Conservation (phyloP, 768 basidiomycete species). For the Hericium erinaceus region DNA sequence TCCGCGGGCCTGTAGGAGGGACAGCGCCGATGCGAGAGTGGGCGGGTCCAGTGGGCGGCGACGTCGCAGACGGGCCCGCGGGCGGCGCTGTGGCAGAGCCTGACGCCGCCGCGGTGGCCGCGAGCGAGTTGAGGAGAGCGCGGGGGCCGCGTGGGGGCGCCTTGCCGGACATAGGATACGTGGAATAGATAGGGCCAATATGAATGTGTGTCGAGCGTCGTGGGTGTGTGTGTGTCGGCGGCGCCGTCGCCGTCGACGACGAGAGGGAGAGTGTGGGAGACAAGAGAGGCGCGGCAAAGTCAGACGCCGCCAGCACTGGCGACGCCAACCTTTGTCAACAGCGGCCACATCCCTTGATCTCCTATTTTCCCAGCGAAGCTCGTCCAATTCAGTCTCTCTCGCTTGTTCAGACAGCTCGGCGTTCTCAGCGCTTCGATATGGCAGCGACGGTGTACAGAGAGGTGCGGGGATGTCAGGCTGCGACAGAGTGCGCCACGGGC, state of each 20-base stretch:
- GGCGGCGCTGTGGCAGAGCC: constrained; percentile 11
- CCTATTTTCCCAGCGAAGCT: too few relatives aligned
- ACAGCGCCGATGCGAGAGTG: constrained; percentile 36
- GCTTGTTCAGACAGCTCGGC: too few relatives aligned
- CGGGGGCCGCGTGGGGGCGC: constrained; percentile 68
- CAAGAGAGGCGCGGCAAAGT: not conserved
- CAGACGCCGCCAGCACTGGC: not conserved
- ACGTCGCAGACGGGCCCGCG: constrained; percentile 19
- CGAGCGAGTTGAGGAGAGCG: constrained; percentile 47
- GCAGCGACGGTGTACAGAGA: too few relatives aligned
- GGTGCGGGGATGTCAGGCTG: too few relatives aligned
- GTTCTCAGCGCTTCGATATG: too few relatives aligned
- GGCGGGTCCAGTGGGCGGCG: constrained; percentile 26
- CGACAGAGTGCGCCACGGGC: too few relatives aligned
- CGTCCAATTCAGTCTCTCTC: too few relatives aligned
- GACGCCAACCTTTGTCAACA: not conserved
- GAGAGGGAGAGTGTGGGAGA: constrained; percentile 1
- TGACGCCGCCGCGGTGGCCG: constrained; percentile 12
- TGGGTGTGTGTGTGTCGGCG: not conserved
- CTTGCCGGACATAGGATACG: constrained; percentile 58
- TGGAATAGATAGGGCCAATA: not conserved
- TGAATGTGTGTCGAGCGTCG: not conserved
- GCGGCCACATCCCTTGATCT: too few relatives aligned
- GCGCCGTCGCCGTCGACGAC: not conserved
- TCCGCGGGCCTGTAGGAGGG: constrained; percentile 62